phyloP scores from a whole-genome alignment of 495 filamentous ascomycete species.

The Xylaria scruposa region DNA sequence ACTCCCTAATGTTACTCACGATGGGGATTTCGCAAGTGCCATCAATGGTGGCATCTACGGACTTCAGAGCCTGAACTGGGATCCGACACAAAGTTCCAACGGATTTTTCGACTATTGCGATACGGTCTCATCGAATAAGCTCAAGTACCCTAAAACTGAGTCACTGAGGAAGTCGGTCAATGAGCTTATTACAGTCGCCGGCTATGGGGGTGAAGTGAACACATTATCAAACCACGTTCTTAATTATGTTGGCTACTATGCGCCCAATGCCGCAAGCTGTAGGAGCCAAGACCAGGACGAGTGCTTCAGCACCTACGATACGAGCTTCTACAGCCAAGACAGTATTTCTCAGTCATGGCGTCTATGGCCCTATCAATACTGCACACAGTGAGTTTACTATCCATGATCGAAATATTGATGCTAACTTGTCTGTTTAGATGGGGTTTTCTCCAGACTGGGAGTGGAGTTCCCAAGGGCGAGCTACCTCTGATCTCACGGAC shows the following conservation, averaged over 20 bases:
- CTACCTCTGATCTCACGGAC: conserved; percentile 70
- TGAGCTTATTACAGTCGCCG: conserved; percentile 58
- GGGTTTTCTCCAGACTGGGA: conserved; percentile 74
- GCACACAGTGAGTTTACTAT: conserved; percentile 48
- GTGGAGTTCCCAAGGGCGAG: conserved; percentile 61
- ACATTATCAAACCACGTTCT: conserved; percentile 62
- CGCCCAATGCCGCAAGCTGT: conserved; percentile 46
- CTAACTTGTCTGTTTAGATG: conserved; percentile 55
- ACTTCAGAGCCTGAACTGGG: conserved; percentile 75
- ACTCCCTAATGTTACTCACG: conserved; percentile 61
- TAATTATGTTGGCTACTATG: conserved; percentile 70
- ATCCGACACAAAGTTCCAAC: conserved; percentile 62
- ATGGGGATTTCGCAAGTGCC: conserved; percentile 66
- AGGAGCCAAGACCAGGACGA: conserved; percentile 53
- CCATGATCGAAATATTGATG: background rate
- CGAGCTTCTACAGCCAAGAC: conserved; percentile 57
- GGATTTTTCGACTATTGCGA: conserved; percentile 65
- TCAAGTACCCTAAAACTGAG: conserved; percentile 56
- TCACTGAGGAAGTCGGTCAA: conserved; percentile 48
- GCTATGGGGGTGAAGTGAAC: conserved; percentile 58
- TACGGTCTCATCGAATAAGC: conserved; percentile 57
- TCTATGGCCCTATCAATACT: conserved; percentile 65
- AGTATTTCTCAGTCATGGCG: conserved; percentile 58
- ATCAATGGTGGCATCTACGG: conserved; percentile 57
- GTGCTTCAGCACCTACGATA: conserved; percentile 62